phyloP scores from a whole-genome alignment of 306 rosid species.

The Ceratonia siliqua region DNA sequence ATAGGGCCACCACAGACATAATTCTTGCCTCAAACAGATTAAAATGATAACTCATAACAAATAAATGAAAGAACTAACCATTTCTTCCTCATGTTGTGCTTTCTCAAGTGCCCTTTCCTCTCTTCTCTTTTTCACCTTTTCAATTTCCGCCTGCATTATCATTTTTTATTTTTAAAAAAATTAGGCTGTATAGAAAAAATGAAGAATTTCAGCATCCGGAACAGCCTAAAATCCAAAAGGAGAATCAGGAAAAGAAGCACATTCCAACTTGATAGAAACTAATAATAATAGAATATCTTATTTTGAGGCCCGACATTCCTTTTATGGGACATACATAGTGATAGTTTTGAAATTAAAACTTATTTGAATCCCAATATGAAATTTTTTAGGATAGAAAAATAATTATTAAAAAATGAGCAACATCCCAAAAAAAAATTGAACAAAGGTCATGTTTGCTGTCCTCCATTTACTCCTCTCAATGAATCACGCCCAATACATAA shows the following conservation, averaged over 20 bases:
- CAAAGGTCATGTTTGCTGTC: not conserved
- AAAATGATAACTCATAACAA: slow-evolving; percentile 9
- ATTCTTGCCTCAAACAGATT: slow-evolving; percentile 18
- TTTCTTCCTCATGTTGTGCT: slow-evolving; percentile 95
- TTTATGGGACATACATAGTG: not conserved
- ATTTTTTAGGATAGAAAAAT: not conserved
- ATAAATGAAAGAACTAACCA: slow-evolving; percentile 57
- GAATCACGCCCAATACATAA: not conserved
- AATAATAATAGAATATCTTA: not conserved
- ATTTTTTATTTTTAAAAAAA: not conserved
- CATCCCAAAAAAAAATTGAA: not conserved
- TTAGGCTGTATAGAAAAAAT: not conserved
- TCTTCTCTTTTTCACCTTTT: slow-evolving; percentile 96
- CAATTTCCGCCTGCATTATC: slow-evolving; percentile 85
- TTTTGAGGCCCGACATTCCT: too few relatives aligned
- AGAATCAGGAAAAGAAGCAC: not conserved
- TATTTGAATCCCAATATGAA: not conserved
- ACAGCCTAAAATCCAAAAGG: not conserved
- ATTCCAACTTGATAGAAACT: not conserved
- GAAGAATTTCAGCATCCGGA: not conserved
- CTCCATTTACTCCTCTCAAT: not conserved
- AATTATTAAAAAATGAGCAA: too few relatives aligned
- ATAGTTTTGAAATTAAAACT: too few relatives aligned
- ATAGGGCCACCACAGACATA: not conserved
- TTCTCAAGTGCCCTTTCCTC: slow-evolving; percentile 98